Evolutionary conservation across 108 stramenopile species (phyloP).

Genomic region (Fistulifera pelliculosa): DNA sequence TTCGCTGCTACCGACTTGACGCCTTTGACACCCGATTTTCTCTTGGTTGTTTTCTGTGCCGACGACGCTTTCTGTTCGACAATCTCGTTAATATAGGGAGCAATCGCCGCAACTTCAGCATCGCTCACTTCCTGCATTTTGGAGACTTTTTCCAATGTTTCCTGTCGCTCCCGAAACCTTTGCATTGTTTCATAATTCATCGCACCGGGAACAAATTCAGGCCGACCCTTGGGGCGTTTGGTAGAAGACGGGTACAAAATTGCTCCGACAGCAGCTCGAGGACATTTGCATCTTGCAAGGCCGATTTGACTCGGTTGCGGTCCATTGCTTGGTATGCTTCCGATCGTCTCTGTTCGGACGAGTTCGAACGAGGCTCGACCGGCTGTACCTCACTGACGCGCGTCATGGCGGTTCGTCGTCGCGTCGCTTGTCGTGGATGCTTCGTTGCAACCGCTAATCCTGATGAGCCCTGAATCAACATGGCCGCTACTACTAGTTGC

Average conservation of each 20-base stretch:
- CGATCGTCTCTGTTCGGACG: not conserved
- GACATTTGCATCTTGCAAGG: not conserved
- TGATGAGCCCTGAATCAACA: too few species aligned
- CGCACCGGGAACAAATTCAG: conserved; percentile 40
- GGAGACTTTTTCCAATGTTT: not conserved
- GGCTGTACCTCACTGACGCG: not conserved
- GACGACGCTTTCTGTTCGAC: not conserved
- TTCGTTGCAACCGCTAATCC: too few species aligned
- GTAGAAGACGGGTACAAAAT: not conserved
- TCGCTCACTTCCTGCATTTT: not conserved
- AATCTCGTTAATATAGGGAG: not conserved
- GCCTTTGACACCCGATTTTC: not conserved
- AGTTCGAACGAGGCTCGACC: not conserved
- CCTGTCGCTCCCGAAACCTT: conserved; percentile 19
- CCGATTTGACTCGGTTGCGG: not conserved
- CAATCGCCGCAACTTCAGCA: not conserved
- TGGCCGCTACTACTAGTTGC: too few species aligned
- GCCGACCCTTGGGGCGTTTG: conserved; percentile 30
- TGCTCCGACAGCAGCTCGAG: conserved; percentile 1
- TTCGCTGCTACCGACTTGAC: not conserved
- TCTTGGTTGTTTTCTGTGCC: too few species aligned
- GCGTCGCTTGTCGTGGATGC: too few species aligned
- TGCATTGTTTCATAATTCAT: conserved; percentile 38
- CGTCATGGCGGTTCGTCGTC: too few species aligned
- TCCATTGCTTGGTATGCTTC: not conserved